Evolutionary conservation across 768 basidiomycete species (phyloP).

Genomic region (Panaeolus cyanescens): DNA sequence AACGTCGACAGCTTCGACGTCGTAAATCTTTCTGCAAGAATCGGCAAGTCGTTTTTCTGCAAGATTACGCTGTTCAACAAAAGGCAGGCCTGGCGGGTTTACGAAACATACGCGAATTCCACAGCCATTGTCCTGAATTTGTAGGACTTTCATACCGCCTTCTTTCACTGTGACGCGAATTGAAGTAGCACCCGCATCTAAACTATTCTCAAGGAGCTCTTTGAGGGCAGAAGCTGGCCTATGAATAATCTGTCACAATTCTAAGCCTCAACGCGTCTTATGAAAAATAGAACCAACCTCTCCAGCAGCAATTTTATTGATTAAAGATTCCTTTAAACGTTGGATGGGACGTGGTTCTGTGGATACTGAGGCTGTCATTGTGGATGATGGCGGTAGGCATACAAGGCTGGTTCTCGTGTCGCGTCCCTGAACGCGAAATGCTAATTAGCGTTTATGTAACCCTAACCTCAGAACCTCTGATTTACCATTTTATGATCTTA

Average conservation of each 20-base stretch:
- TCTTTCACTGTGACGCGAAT: conserved; percentile 92
- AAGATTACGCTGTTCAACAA: neutral
- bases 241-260: conserved; percentile 33
- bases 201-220: conserved; percentile 90
- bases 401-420: neutral
- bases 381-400: neutral
- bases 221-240: conserved; percentile 94
- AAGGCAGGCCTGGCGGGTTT: neutral
- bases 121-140: conserved; percentile 96
- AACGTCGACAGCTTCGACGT: conserved; percentile 91
- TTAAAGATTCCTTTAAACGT: conserved; percentile 77
- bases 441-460: conserved; percentile 4
- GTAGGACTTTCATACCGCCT: conserved; percentile 91
- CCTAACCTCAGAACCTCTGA: conserved; percentile 8
- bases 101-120: conserved; percentile 77
- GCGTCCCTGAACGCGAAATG: conserved; percentile 5
- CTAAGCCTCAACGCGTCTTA: neutral
- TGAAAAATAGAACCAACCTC: conserved; percentile 41
- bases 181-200: conserved; percentile 90
- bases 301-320: conserved; percentile 90
- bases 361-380: conserved; percentile 3
- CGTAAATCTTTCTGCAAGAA: conserved; percentile 93
- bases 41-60: conserved; percentile 85
- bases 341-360: conserved; percentile 66
- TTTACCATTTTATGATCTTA: conserved; percentile 3